Evolutionary conservation across 2,329 filamentous ascomycete genomes (phyloP).

Genomic region (Mollisia scopiformis): DNA sequence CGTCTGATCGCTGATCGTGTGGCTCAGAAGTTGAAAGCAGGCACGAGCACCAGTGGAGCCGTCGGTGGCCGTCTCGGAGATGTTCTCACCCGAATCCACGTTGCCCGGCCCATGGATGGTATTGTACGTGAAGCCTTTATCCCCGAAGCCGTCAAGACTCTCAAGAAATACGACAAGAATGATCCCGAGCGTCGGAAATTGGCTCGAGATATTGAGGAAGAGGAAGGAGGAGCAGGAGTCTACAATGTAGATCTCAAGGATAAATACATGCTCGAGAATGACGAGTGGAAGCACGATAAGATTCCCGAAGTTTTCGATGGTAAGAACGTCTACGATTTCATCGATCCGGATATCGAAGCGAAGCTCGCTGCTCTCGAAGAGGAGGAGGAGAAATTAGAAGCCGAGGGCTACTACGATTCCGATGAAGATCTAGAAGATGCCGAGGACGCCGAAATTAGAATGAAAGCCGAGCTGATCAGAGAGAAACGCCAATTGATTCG

Average conservation of each 20-base stretch:
- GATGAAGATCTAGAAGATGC: constrained; percentile 81
- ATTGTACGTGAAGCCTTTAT: constrained; percentile 81
- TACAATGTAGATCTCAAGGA: constrained; percentile 92
- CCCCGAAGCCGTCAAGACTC: constrained; percentile 78
- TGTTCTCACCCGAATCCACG: constrained; percentile 92
- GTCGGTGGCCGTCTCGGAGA: constrained; percentile 84
- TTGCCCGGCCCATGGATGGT: constrained; percentile 89
- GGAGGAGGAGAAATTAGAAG: constrained; percentile 91
- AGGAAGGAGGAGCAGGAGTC: constrained; percentile 93
- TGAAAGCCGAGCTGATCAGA: constrained; percentile 93
- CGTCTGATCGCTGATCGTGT: constrained; percentile 91
- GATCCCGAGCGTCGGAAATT: constrained; percentile 84
- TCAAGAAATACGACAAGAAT: constrained; percentile 87
- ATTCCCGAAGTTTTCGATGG: constrained; percentile 93
- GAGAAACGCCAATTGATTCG: constrained; percentile 92
- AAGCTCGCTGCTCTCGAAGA: constrained; percentile 92
- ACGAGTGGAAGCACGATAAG: constrained; percentile 95
- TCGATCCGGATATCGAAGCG: constrained; percentile 94
- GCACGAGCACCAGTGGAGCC: constrained; percentile 74
- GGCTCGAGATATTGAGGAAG: constrained; percentile 85
- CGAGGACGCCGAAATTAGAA: constrained; percentile 82
- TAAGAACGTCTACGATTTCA: constrained; percentile 96
- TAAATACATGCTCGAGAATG: constrained; percentile 84
- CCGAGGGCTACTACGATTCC: constrained; percentile 91
- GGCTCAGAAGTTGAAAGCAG: constrained; percentile 93